These are phyloP conservation scores for Chlamydomonas sphaeroides DNA, from an alignment of 139 green algal genomes.

Conservation along the genomic window DNA sequence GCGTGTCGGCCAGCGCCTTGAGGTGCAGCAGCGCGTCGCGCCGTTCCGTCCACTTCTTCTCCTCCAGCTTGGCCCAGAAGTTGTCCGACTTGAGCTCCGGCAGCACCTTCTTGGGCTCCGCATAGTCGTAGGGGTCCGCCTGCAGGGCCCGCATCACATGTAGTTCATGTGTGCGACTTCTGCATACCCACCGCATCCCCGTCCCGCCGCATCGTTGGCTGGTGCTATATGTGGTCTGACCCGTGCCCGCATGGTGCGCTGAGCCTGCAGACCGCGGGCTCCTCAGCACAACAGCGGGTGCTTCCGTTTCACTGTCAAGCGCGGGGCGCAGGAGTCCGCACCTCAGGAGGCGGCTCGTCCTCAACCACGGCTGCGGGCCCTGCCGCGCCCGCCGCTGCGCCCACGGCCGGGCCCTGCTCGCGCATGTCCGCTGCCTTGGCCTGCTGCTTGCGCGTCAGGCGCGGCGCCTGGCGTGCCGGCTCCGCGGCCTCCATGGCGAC, in stretches of 20 bases:
- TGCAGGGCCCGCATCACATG: conserved; percentile 18
- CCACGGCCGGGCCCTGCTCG: not conserved
- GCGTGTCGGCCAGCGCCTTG: conserved; percentile 62
- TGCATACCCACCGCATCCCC: no score
- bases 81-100: conserved; percentile 51
- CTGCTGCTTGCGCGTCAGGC: conserved; percentile 78
- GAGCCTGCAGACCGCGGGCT: no score
- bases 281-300: no score
- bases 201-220: no score
- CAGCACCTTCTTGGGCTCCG: conserved; percentile 71
- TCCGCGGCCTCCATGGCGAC: conserved; percentile 24
- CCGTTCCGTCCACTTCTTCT: conserved; percentile 91
- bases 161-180: no score
- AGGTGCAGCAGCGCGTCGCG: conserved; percentile 76
- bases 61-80: conserved; percentile 84
- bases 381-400: not conserved
- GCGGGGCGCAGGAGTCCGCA: no score
- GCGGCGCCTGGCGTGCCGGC: conserved; percentile 53
- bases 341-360: conserved; percentile 35
- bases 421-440: conserved; percentile 42
- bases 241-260: no score
- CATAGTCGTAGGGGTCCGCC: conserved; percentile 85
- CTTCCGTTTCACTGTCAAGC: no score
- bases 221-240: no score
- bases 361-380: conserved; percentile 17